Base-by-base conservation (phyloP, 148 eudicot species). In the Rhododendron griersonianum region DNA sequence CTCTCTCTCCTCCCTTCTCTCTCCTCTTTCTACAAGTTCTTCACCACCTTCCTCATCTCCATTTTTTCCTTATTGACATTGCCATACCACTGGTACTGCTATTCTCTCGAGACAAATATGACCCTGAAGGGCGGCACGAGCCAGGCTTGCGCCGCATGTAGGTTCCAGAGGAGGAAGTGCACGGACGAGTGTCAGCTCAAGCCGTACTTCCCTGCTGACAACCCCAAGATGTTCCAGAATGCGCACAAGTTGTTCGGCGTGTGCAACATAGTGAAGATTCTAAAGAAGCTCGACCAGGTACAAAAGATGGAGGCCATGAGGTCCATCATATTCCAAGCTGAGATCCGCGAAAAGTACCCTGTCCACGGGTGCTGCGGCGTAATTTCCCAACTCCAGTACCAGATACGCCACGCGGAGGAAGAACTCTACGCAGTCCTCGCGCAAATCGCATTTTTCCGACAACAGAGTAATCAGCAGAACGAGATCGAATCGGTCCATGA, bases 121-220 rank as follows among this genome's bases (percentile, higher is more conserved):
- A 96, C 99, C 91, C 92, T 96, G 45, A 95, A 95, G 85, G 94
- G 97, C 51, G 95, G 95, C 87, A 91, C 93, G 80, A 93, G 92
- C 90, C 96, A 93, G 80, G 99, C 99, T 11, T 96, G 99, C 80
- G 99, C 99, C 15, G 99, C 96, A 1, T 96, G 99, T 90, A 96
- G 94, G 74, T 95, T 92, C 86, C 99, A 93, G 47, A 84, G 98
- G 75, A 84, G 96, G 74, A 91, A 93, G 85, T 96, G 99, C 92
- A 88, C 89, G 2, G 84, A 93, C 13, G 93, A 91, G 48, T 96
- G 99, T 80, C 88, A 86, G n/a, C 92, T 96, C 0, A 97, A 98
- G 5, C 97, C 98, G 1, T 93, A 91, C 87, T 96, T 96, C 85
- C 99, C 98, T 2, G 90, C 98, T 19, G 99, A 95, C 61, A 90